A percentile compares a stretch with the other conserved stretches of the same genome.
Evolutionary conservation across 768 basidiomycete species (phyloP).

Genomic region (Neoboletus magnificus): DNA sequence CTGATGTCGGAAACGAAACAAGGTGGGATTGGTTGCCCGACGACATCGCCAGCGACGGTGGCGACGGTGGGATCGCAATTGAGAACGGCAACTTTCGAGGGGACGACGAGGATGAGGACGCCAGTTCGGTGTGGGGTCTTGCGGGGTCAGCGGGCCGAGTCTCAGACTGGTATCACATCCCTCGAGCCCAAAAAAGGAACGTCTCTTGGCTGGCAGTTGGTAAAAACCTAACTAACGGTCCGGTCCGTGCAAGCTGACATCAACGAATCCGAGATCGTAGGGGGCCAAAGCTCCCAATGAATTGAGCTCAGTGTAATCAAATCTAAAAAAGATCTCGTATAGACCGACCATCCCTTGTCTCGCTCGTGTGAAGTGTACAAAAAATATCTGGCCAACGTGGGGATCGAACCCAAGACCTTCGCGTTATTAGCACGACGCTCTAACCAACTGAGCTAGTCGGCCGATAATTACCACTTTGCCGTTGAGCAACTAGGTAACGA

Average conservation of each 20-base stretch:
- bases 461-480: neutral
- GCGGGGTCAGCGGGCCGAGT: constrained; percentile 19
- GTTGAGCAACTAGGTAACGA: no score
- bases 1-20: constrained; percentile 34
- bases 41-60: constrained; percentile 21
- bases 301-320: no score
- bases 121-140: neutral
- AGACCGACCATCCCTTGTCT: no score
- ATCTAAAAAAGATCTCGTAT: no score
- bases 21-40: constrained; percentile 8
- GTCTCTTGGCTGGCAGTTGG: no score
- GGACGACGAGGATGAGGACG: neutral
- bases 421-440: constrained; percentile 36
- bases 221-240: no score
- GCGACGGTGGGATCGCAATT: constrained; percentile 8
- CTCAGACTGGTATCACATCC: constrained; percentile 21
- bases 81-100: neutral
- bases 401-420: constrained; percentile 74
- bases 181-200: constrained; percentile 17
- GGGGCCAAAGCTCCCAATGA: no score
- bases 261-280: no score
- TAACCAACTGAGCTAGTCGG: constrained; percentile 35
- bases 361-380: neutral
- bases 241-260: no score
- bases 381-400: constrained; percentile 57